Percentiles rank a stretch among this genome's conserved stretches.
Conservation (phyloP, 2,329 filamentous ascomycete genomes). For the Clonostachys solani region DNA sequence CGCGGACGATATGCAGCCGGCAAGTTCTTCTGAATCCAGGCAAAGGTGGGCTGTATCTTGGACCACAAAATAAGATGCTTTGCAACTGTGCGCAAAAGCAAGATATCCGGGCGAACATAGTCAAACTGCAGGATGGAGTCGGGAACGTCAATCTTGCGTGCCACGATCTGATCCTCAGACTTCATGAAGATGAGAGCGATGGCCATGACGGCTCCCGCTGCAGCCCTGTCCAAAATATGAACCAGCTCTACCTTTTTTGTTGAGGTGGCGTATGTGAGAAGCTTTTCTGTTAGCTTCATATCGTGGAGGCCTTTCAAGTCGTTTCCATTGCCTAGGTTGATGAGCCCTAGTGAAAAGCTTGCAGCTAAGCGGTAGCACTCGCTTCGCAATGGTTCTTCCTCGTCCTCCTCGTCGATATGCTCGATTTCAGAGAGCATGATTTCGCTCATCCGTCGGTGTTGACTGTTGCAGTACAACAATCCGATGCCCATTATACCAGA, state of each 20-base stretch:
- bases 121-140: conserved; percentile 90
- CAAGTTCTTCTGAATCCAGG: conserved; percentile 74
- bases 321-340: conserved; percentile 88
- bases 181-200: conserved; percentile 96
- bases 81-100: conserved; percentile 83
- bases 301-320: conserved; percentile 87
- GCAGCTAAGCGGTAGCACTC: conserved; percentile 96
- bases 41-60: conserved; percentile 65
- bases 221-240: conserved; percentile 88
- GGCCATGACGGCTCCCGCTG: conserved; percentile 88
- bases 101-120: conserved; percentile 89
- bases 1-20: conserved; percentile 64
- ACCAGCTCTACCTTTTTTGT: conserved; percentile 90
- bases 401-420: conserved; percentile 72
- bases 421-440: conserved; percentile 98
- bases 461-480: conserved; percentile 87
- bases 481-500: conserved; percentile 97
- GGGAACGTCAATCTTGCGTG: conserved; percentile 88
- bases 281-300: conserved; percentile 86
- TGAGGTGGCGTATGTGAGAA: conserved; percentile 80
- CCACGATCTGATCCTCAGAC: conserved; percentile 81
- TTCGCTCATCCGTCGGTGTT: conserved; percentile 97
- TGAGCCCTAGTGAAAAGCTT: conserved; percentile 87
- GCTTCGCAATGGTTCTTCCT: conserved; percentile 81
- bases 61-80: conserved; percentile 94